A percentile compares a stretch with the other conserved stretches of the same genome.
Conservation (phyloP, 495 filamentous ascomycete genomes). For the Talaromyces ruber region DNA sequence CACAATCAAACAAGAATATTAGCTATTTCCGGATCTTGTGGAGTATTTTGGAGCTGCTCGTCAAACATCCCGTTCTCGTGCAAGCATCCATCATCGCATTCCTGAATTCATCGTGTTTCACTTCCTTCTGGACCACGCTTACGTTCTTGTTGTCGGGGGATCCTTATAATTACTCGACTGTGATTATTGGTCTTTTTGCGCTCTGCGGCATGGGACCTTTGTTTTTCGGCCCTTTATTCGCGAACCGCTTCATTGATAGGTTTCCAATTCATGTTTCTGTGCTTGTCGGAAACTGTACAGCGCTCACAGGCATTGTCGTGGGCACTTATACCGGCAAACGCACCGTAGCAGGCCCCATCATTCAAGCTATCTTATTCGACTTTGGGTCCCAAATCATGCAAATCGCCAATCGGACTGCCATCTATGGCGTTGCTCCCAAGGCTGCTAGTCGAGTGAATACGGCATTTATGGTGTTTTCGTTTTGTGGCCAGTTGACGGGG, state of each 20-base stretch:
- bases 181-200: constrained; percentile 69
- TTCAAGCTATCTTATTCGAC: constrained; percentile 67
- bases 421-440: constrained; percentile 65
- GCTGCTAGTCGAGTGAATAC: constrained; percentile 75
- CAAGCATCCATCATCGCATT: constrained; percentile 56
- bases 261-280: constrained; percentile 59
- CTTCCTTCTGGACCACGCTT: constrained; percentile 74
- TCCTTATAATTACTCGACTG: constrained; percentile 59
- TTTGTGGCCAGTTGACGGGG: constrained; percentile 68
- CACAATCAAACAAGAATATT: constrained; percentile 53
- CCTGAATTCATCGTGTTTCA: constrained; percentile 49
- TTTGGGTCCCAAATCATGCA: constrained; percentile 67
- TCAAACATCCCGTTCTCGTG: constrained; percentile 56
- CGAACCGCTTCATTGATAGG: constrained; percentile 60
- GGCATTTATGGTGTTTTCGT: constrained; percentile 68
- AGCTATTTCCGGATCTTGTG: constrained; percentile 58
- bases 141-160: constrained; percentile 65
- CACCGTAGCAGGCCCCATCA: constrained; percentile 63
- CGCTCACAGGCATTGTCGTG: constrained; percentile 54
- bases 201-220: constrained; percentile 67
- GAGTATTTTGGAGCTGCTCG: constrained; percentile 51
- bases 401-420: constrained; percentile 63
- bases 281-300: constrained; percentile 48
- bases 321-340: constrained; percentile 61
- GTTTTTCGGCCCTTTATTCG: constrained; percentile 56